Evolutionary conservation across 345 rosid genomes (phyloP).

Genomic region (Cardamine chenopodiifolia): DNA sequence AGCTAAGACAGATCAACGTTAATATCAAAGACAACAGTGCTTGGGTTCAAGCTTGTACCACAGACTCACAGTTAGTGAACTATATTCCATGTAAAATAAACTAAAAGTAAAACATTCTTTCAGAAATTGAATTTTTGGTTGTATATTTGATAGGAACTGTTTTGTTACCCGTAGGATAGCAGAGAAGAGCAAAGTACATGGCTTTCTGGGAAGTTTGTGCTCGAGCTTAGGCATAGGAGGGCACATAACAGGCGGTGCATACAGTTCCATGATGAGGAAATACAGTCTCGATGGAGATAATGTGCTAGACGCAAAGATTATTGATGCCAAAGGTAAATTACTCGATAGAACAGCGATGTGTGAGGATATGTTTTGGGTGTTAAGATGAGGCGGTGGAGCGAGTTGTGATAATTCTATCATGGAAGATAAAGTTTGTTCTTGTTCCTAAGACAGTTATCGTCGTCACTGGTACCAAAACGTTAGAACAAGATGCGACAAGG

Average conservation of each 20-base stretch:
- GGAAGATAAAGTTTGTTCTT: conserved; percentile 65
- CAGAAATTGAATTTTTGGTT: too few species aligned
- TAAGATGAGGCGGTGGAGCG: conserved; percentile 71
- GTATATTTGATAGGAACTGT: too few species aligned
- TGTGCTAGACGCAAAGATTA: conserved; percentile 64
- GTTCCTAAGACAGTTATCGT: conserved; percentile 63
- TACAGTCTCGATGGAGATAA: too few species aligned
- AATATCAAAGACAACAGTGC: conserved; percentile 49
- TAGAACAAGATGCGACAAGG: conserved; percentile 49
- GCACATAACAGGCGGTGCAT: too few species aligned
- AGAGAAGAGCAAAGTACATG: too few species aligned
- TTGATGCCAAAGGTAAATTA: conserved; percentile 54
- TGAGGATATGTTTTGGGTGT: conserved; percentile 73
- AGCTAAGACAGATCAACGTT: conserved; percentile 51
- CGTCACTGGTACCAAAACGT: conserved; percentile 54
- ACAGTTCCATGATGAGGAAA: too few species aligned
- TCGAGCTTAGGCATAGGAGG: conserved; percentile 70
- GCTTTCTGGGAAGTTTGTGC: too few species aligned
- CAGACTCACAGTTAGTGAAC: conserved; percentile 69
- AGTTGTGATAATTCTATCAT: conserved; percentile 62
- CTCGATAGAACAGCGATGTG: conserved; percentile 64
- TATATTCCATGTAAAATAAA: conserved; percentile 33
- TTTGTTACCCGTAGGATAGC: too few species aligned
- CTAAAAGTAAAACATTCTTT: not conserved
- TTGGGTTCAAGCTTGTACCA: conserved; percentile 76